Evolutionary conservation across 108 stramenopile genomes (phyloP), one percentile per base, ranked within the genome.

Genomic region (Cyclotella sp.): DNA sequence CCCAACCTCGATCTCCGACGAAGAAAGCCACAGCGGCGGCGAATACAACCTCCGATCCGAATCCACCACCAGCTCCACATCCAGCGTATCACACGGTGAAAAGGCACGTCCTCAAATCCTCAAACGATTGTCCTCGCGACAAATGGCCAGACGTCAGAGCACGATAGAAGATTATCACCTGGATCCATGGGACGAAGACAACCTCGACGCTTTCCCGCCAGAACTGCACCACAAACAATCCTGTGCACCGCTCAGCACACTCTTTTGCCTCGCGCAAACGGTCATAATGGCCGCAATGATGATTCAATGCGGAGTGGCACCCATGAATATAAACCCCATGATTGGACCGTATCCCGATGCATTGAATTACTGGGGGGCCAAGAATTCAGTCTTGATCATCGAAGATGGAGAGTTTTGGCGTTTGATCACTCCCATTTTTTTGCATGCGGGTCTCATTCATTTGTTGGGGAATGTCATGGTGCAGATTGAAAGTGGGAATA

Each of bases 361-460:
- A 18, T 62, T 95, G 1, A 84, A 83, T 63, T 88, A 95, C 29
- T 96, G 92, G 92, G 95, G 95, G 18, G 95, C 87, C 62, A 96
- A 96, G 62, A 96, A 96, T 68, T 75, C 93, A 3, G 83, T 89
- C 49, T 54, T 86, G 27, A 94, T 96, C 57, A 68, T 96, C 24
- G 93, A 93, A 9, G 90, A 91, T 49, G 85, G 81, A 19, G 91
- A 96, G 70, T 85, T 78, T 70, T 93, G 81, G 77, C 69, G 95
- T 29, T 55, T 96, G 44, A 19, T 91, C 12, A 93, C 93, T 5
- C 95, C 95, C 18, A 88, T 92, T 59, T 79, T 96, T 24, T 69
- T 96, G 22, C 92, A 96, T 72, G 91, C 91, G 0, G 95, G 95
- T 30, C 51, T 96, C 11, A 84, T 96, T 49, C 95, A 96, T 58